Conservation (phyloP, 495 filamentous ascomycete species). For the Xylaria longipes region DNA sequence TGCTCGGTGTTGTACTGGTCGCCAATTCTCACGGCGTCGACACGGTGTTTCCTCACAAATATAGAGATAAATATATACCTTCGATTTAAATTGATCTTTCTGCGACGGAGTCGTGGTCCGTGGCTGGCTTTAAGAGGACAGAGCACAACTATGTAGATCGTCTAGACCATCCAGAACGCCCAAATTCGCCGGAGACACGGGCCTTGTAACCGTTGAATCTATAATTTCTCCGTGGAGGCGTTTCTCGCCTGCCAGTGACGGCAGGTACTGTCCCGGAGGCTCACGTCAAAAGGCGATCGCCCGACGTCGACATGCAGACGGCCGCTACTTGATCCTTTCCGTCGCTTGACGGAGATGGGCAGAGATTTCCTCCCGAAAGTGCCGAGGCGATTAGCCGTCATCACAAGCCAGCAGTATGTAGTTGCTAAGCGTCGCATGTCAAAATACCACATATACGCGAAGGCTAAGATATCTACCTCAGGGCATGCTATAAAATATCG, state of each 20-base stretch:
- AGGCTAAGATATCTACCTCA: neutral
- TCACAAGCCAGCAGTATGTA: neutral
- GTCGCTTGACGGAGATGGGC: no score
- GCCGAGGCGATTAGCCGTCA: neutral
- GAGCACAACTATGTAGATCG: neutral
- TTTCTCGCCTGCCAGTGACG: slow-evolving; percentile 17
- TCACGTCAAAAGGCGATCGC: slow-evolving; percentile 8
- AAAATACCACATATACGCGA: neutral
- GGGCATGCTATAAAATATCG: neutral
- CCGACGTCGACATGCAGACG: slow-evolving; percentile 1
- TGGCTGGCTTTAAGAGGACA: neutral
- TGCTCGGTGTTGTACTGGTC: neutral
- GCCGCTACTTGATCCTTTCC: neutral
- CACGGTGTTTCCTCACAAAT: neutral
- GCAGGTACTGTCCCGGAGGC: slow-evolving; percentile 26
- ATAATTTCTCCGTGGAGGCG: slow-evolving; percentile 18
- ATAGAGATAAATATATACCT: neutral
- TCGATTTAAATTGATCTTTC: neutral
- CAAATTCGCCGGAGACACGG: slow-evolving; percentile 25
- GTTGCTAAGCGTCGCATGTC: neutral
- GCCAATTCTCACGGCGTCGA: neutral
- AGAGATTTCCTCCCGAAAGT: neutral
- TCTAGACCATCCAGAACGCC: neutral
- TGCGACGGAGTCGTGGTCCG: neutral
- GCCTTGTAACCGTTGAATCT: slow-evolving; percentile 25